These are phyloP conservation scores for Salix exigua DNA, from an alignment of 345 rosid genomes.

Conservation along the genomic window DNA sequence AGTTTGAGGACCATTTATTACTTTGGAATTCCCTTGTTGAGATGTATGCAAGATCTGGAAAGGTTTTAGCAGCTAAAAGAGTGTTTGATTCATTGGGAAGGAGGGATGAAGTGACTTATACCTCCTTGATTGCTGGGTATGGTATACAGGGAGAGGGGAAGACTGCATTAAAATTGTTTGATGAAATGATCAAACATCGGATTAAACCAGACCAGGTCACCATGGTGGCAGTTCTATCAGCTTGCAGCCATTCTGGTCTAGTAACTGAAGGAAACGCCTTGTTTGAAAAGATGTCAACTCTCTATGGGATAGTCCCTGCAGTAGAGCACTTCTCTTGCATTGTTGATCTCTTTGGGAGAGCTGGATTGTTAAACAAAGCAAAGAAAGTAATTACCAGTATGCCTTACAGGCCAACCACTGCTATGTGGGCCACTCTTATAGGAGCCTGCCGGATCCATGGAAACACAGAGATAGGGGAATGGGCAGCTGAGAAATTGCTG, in stretches of 20 bases:
- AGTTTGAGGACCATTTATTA: constrained; percentile 42
- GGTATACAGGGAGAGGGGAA: constrained; percentile 65
- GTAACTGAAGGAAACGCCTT: constrained; percentile 50
- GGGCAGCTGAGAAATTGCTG: constrained; percentile 71
- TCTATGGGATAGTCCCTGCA: constrained; percentile 44
- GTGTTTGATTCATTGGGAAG: constrained; percentile 50
- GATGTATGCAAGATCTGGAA: constrained; percentile 77
- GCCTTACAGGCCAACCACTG: constrained; percentile 54
- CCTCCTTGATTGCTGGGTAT: constrained; percentile 73
- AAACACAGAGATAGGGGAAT: constrained; percentile 58
- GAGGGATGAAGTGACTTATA: constrained; percentile 72
- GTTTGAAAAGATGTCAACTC: constrained; percentile 44
- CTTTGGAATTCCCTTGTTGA: constrained; percentile 71
- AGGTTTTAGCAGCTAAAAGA: constrained; percentile 47
- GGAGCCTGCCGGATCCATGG: constrained; percentile 63
- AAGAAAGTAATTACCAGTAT: constrained; percentile 45
- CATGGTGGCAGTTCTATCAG: constrained; percentile 80
- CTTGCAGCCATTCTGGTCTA: constrained; percentile 82
- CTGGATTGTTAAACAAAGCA: constrained; percentile 57
- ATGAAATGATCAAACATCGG: constrained; percentile 46
- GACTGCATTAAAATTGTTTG: constrained; percentile 46
- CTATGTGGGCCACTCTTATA: constrained; percentile 66
- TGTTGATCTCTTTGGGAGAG: constrained; percentile 78
- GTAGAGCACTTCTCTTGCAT: constrained; percentile 69
- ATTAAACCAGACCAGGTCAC: constrained; percentile 70